A percentile compares a stretch with the other conserved stretches of the same genome.
Conservation (phyloP, 108 stramenopile species). For the Cyclostephanos tholiformis region DNA sequence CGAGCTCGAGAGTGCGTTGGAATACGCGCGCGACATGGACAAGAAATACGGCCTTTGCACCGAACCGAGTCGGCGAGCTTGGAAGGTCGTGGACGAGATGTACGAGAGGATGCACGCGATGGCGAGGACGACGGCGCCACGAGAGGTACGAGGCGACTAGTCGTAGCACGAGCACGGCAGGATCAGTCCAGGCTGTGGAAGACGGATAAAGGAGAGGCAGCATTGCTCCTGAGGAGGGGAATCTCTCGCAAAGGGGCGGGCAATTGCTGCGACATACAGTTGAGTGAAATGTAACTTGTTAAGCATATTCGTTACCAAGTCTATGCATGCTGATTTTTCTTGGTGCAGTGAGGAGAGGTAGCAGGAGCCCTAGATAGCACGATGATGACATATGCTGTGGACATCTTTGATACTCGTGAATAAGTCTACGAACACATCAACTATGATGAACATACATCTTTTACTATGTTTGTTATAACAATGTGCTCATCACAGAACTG, state of each 20-base stretch:
- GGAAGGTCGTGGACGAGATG: slow-evolving; percentile 27
- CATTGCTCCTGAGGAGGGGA: slow-evolving; percentile 4
- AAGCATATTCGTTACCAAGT: too few relatives aligned
- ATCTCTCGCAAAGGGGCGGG: not conserved
- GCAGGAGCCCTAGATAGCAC: too few relatives aligned
- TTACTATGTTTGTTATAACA: not conserved
- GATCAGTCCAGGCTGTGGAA: not conserved
- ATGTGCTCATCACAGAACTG: not conserved
- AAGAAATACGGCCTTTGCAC: slow-evolving; percentile 39
- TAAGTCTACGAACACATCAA: too few relatives aligned
- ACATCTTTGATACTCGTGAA: too few relatives aligned
- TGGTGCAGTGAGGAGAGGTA: too few relatives aligned
- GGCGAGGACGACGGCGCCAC: slow-evolving; percentile 9
- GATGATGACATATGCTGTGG: too few relatives aligned
- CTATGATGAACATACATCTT: too few relatives aligned
- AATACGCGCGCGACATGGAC: slow-evolving; percentile 32
- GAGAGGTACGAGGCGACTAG: too few relatives aligned
- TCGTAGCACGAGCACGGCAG: not conserved
- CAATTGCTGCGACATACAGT: too few relatives aligned
- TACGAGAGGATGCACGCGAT: slow-evolving; percentile 31
- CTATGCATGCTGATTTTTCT: too few relatives aligned
- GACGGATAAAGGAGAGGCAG: not conserved
- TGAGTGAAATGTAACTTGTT: too few relatives aligned
- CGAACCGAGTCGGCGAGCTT: slow-evolving; percentile 31
- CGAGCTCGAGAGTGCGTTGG: slow-evolving; percentile 30